Evolutionary conservation across 345 rosid genomes (phyloP).

Genomic region (Ailanthus altissimus): DNA sequence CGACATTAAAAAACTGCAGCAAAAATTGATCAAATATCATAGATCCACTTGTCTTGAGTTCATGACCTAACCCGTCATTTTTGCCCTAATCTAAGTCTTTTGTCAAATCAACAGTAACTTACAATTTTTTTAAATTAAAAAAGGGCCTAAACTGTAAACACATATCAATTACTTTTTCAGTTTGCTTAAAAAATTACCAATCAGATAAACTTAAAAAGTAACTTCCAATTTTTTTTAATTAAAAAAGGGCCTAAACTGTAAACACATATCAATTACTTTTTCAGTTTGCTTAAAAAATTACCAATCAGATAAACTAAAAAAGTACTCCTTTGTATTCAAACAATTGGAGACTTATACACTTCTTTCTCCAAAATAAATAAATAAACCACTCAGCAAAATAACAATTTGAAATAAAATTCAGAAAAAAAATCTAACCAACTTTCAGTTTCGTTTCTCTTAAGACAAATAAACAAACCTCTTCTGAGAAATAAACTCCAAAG

Average conservation of each 20-base stretch:
- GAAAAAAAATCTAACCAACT: background rate
- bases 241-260: too few species aligned
- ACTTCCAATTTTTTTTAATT: too few species aligned
- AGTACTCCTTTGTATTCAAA: background rate
- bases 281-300: background rate
- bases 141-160: background rate
- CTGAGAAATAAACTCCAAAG: conserved; percentile 87
- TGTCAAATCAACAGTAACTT: too few species aligned
- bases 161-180: background rate
- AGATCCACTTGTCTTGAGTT: background rate
- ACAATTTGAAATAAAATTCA: background rate
- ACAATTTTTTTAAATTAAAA: too few species aligned
- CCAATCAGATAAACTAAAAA: background rate
- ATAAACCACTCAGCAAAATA: background rate
- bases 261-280: background rate
- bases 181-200: background rate
- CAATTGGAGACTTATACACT: background rate
- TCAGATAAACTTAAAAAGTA: background rate
- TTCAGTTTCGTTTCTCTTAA: background rate
- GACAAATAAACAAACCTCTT: conserved; percentile 51
- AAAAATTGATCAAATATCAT: background rate
- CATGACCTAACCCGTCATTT: background rate
- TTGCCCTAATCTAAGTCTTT: background rate
- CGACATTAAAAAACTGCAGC: background rate
- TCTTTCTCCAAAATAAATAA: background rate